Evolutionary conservation across 805 yeast species (phyloP).

Genomic region (Starmera dryadoides): DNA sequence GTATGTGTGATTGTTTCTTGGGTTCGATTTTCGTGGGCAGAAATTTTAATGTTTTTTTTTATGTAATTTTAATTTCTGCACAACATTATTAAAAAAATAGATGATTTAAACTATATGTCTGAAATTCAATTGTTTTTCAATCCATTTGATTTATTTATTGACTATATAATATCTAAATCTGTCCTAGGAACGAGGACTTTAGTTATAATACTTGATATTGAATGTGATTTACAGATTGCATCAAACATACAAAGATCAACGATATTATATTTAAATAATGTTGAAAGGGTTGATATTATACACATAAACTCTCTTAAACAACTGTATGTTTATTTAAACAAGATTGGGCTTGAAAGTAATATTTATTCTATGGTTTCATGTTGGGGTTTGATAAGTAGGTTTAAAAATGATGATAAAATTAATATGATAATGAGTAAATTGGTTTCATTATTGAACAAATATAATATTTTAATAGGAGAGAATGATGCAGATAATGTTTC

Average conservation of each 20-base stretch:
- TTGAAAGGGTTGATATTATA: neutral
- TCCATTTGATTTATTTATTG: no score
- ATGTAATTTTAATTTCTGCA: no score
- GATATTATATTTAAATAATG: neutral
- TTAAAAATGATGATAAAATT: neutral
- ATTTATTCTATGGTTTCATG: neutral
- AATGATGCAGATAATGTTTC: neutral
- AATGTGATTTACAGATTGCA: neutral
- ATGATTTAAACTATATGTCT: no score
- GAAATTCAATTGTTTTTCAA: no score
- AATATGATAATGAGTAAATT: neutral
- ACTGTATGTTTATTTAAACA: neutral
- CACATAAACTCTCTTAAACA: neutral
- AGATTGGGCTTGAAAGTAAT: neutral
- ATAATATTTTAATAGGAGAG: neutral
- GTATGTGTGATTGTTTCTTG: no score
- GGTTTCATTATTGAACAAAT: neutral
- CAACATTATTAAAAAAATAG: no score
- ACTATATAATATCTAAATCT: no score
- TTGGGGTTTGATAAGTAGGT: neutral
- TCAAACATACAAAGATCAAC: neutral
- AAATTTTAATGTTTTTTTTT: no score
- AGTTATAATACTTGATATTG: no score
- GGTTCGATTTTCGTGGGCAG: no score
- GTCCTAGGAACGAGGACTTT: no score